Percentiles rank a stretch among this genome's conserved stretches.
phyloP scores from a whole-genome alignment of 768 basidiomycete genomes.

The Tephrocybe sp. region DNA sequence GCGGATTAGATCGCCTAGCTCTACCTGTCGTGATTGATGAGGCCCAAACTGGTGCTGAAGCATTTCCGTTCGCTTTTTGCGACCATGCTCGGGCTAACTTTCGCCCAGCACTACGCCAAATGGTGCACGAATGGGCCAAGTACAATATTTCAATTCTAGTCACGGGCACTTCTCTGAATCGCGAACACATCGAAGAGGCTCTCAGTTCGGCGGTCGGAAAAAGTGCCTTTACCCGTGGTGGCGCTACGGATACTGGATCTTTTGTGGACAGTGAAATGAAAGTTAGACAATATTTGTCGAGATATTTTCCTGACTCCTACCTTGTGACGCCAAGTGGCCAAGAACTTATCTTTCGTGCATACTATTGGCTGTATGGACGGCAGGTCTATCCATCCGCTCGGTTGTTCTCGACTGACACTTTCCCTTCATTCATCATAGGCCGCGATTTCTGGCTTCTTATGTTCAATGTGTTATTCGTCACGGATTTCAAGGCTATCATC shows the following conservation, averaged over 20 bases:
- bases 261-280: background rate
- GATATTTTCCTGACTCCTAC: background rate
- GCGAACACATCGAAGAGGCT: background rate
- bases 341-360: background rate
- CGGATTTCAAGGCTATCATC: background rate
- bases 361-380: conserved; percentile 4
- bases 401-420: background rate
- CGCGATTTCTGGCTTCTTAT: background rate
- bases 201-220: background rate
- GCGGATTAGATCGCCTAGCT: background rate
- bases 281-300: background rate
- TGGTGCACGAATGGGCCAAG: background rate
- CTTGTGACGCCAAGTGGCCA: background rate
- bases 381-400: background rate
- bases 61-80: background rate
- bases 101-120: background rate
- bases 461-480: conserved; percentile 1
- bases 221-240: background rate
- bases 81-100: background rate
- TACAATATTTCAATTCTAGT: background rate
- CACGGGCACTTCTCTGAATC: background rate
- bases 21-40: background rate
- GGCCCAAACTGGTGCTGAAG: background rate
- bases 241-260: background rate
- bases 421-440: background rate